phyloP scores from a whole-genome alignment of 2,329 filamentous ascomycete species.

The Ceratocystis variospora region DNA sequence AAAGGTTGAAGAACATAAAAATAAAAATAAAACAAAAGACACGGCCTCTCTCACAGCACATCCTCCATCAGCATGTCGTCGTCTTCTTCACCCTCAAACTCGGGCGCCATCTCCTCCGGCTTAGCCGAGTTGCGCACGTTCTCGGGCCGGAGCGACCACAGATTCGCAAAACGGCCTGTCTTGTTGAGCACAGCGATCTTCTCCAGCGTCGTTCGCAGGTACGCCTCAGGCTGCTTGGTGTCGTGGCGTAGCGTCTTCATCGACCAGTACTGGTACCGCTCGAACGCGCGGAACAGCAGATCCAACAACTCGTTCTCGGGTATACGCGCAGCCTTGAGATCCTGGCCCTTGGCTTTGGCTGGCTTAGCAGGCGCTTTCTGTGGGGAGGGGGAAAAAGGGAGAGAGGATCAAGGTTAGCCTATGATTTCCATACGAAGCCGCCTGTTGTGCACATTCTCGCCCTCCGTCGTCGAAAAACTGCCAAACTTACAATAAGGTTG shows the following conservation, averaged over 20 bases:
- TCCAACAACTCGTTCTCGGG: conserved; percentile 79
- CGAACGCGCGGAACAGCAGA: conserved; percentile 70
- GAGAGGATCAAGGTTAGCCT: conserved; percentile 19
- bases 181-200: conserved; percentile 73
- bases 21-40: conserved; percentile 2
- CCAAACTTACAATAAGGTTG: conserved; percentile 43
- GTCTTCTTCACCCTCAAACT: conserved; percentile 46
- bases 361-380: conserved; percentile 41
- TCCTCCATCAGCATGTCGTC: conserved; percentile 67
- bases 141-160: conserved; percentile 66
- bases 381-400: background rate
- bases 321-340: conserved; percentile 82
- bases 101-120: conserved; percentile 32
- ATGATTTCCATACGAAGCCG: conserved; percentile 9
- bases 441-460: background rate
- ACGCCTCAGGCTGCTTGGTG: conserved; percentile 82
- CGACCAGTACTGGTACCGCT: conserved; percentile 82
- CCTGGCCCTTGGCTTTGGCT: conserved; percentile 47
- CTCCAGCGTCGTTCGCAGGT: conserved; percentile 71
- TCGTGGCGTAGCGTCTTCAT: conserved; percentile 68
- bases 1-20: background rate
- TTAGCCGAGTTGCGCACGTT: conserved; percentile 34
- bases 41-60: conserved; percentile 30
- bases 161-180: conserved; percentile 70
- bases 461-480: background rate